Evolutionary conservation across 1,139 yeast species (phyloP).

Genomic region (Diutina neorugosa): DNA sequence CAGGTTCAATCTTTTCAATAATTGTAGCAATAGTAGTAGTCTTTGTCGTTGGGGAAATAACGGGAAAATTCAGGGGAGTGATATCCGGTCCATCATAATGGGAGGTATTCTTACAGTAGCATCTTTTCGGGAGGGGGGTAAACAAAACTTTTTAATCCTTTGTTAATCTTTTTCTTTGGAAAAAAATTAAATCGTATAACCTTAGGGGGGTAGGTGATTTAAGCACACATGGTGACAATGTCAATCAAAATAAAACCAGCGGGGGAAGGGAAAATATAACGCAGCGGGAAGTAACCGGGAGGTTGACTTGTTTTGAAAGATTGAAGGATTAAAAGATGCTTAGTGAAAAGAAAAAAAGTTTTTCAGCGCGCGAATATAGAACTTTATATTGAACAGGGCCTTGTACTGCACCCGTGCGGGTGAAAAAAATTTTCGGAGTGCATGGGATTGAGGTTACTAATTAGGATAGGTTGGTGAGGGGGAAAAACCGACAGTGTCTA

Average conservation of each 20-base stretch:
- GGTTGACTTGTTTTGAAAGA: not conserved
- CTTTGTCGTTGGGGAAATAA: not conserved
- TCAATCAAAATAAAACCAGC: constrained; percentile 1
- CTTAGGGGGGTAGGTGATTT: not conserved
- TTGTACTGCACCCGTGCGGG: not conserved
- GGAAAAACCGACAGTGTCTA: not conserved
- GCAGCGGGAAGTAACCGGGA: not conserved
- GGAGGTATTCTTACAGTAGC: not conserved
- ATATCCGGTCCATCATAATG: constrained; percentile 3
- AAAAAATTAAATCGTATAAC: not conserved
- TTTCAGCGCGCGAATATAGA: not conserved
- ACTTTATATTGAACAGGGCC: not conserved
- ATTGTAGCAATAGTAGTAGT: constrained; percentile 1
- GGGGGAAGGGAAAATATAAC: constrained; percentile 1
- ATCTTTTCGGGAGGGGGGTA: not conserved
- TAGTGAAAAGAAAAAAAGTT: not conserved
- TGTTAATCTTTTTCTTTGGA: not conserved
- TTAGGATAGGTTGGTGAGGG: not conserved
- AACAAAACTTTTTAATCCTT: not conserved
- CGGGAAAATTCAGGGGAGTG: not conserved
- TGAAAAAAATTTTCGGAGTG: not conserved
- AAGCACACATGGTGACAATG: constrained; percentile 1
- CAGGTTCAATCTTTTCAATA: not conserved
- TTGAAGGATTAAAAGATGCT: not conserved
- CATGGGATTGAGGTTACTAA: too few relatives aligned